Conservation (phyloP, 2,329 filamentous ascomycete species). For the Colletotrichum cordylinicola region DNA sequence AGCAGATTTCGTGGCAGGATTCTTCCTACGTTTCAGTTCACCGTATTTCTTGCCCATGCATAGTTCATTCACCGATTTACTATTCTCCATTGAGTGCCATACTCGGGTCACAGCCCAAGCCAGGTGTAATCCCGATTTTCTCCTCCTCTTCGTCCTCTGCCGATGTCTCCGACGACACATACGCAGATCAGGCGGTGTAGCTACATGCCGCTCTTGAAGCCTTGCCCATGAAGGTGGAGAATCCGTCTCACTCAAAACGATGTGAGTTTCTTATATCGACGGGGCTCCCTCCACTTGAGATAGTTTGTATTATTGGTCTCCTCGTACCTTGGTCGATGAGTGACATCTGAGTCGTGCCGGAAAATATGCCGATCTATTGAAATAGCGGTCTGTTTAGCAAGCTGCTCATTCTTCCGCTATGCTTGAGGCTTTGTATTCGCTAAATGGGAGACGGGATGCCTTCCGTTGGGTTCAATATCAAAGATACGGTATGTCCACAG, state of each 20-base stretch:
- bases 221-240: not conserved
- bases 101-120: not conserved
- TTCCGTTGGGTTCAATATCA: no score
- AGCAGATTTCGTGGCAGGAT: no score
- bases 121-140: no score
- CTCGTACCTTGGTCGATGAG: not conserved
- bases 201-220: not conserved
- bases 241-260: not conserved
- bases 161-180: not conserved
- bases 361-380: not conserved
- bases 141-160: not conserved
- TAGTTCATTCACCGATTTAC: not conserved
- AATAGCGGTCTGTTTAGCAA: not conserved
- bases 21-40: no score
- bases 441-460: no score
- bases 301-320: not conserved
- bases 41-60: no score
- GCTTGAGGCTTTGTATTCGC: no score
- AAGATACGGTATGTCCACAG: no score
- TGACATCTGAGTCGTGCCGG: not conserved
- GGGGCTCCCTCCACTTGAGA: not conserved
- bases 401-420: not conserved
- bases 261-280: not conserved
- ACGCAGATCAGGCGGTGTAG: not conserved
- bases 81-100: rapidly evolving